These are phyloP conservation scores for Trypanosoma vivax DNA, from an alignment of 208 protist species.

Conservation along the genomic window DNA sequence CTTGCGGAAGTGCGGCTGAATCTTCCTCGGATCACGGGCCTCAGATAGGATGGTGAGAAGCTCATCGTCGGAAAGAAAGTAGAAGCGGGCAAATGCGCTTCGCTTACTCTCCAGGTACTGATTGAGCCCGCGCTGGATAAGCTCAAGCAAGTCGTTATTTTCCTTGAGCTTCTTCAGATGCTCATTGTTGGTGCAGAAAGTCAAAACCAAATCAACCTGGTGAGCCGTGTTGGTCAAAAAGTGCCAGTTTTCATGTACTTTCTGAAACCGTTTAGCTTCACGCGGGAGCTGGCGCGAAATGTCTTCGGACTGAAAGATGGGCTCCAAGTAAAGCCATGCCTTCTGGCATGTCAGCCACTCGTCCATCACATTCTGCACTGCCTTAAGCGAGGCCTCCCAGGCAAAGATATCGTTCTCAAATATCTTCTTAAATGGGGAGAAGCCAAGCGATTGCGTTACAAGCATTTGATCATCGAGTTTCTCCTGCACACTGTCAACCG, in stretches of 20 bases:
- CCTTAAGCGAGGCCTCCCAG: constrained; percentile 90
- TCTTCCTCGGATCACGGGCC: constrained; percentile 91
- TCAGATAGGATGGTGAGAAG: constrained; percentile 93
- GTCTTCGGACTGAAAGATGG: constrained; percentile 96
- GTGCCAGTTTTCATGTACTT: constrained; percentile 94
- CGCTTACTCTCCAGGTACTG: constrained; percentile 96
- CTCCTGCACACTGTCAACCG: constrained; percentile 92
- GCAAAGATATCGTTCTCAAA: constrained; percentile 90
- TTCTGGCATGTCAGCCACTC: constrained; percentile 93
- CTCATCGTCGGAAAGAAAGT: constrained; percentile 91
- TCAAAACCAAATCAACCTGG: constrained; percentile 71
- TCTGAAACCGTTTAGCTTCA: constrained; percentile 91
- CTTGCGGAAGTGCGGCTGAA: constrained; percentile 95
- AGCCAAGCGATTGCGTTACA: constrained; percentile 93
- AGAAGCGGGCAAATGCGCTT: constrained; percentile 91
- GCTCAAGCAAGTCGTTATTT: constrained; percentile 91
- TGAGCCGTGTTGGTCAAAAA: constrained; percentile 81
- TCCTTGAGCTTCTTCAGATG: constrained; percentile 88
- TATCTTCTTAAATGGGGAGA: constrained; percentile 96
- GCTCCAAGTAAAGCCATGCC: constrained; percentile 95
- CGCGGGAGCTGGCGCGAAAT: constrained; percentile 92
- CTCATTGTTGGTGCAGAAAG: constrained; percentile 79
- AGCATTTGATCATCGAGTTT: constrained; percentile 95
- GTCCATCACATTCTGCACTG: constrained; percentile 90
- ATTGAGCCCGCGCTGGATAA: constrained; percentile 94